Conservation (phyloP, 371 early-diverging fungal species). For the Rhizopus sp. region DNA sequence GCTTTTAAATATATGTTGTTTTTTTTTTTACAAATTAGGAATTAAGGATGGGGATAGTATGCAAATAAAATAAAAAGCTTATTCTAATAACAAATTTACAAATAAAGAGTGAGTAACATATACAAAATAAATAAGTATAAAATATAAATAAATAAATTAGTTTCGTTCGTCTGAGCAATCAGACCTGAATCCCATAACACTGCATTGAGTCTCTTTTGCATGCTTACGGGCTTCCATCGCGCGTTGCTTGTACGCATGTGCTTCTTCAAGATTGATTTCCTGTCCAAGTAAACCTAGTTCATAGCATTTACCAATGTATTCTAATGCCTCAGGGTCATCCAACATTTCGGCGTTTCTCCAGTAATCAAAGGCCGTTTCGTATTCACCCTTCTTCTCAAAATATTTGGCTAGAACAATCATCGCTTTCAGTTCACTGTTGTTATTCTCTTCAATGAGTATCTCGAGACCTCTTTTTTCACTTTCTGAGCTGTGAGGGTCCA, state of each 20-base stretch:
- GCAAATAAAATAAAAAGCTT: not conserved
- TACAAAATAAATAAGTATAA: constrained; percentile 4
- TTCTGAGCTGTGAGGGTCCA: not conserved
- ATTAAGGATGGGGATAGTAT: not conserved
- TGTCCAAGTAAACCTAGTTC: constrained; percentile 18
- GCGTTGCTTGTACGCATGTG: constrained; percentile 1
- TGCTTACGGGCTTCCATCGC: constrained; percentile 26
- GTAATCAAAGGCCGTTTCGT: constrained; percentile 10
- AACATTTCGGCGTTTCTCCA: constrained; percentile 14
- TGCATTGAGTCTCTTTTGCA: constrained; percentile 22
- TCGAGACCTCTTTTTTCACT: constrained; percentile 5
- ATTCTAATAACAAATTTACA: not conserved
- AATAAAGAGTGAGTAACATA: not conserved
- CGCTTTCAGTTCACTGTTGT: constrained; percentile 16
- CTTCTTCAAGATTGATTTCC: constrained; percentile 7
- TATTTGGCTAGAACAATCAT: constrained; percentile 24
- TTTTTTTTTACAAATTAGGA: not conserved
- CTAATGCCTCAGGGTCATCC: constrained; percentile 25
- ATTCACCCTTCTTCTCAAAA: constrained; percentile 8
- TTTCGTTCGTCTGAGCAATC: constrained; percentile 25
- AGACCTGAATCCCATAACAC: constrained; percentile 25
- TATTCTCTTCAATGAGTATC: constrained; percentile 16
- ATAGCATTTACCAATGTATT: constrained; percentile 16
- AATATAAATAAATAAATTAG: not conserved
- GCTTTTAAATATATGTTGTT: not conserved